Evolutionary conservation across 116 monocot species (phyloP).

Genomic region (Papilionanthe hybrid): DNA sequence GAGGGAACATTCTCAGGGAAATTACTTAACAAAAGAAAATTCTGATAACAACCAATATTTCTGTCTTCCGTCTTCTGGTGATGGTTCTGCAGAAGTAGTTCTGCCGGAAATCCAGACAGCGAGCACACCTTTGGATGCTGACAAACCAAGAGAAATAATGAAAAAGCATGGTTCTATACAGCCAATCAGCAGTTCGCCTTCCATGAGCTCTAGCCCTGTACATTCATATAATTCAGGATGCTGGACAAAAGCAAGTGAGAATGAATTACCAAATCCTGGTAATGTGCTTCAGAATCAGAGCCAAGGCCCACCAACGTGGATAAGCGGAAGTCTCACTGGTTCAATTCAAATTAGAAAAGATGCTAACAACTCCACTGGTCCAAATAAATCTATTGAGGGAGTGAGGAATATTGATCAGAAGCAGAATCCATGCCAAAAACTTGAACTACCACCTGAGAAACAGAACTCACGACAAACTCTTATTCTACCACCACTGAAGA

Average conservation of each 20-base stretch:
- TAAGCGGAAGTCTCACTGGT: conserved; percentile 3
- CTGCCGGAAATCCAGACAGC: conserved; percentile 11
- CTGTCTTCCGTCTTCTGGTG: conserved; percentile 29
- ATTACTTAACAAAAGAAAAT: conserved; percentile 16
- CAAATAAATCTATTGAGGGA: conserved; percentile 8
- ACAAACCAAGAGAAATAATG: conserved; percentile 6
- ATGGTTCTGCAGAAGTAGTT: conserved; percentile 20
- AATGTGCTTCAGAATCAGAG: conserved; percentile 15
- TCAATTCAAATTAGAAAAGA: conserved; percentile 14
- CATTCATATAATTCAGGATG: conserved; percentile 32
- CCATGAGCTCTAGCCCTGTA: conserved; percentile 37
- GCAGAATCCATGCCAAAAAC: conserved; percentile 13
- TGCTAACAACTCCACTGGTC: conserved; percentile 11
- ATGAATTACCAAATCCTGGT: conserved; percentile 11
- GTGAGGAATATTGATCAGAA: conserved; percentile 26
- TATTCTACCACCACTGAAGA: conserved; percentile 22
- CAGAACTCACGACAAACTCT: conserved; percentile 16
- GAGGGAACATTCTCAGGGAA: conserved; percentile 17
- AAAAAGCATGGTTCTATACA: conserved; percentile 14
- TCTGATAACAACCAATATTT: conserved; percentile 19
- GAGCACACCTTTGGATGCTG: conserved; percentile 8
- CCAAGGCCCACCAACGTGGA: conserved; percentile 8
- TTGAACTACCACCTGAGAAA: conserved; percentile 25
- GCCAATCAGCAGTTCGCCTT: conserved; percentile 30
- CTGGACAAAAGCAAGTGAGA: background rate